Percentiles rank a stretch among this genome's conserved stretches.
Conservation (phyloP, 805 yeast genomes). For the Candida rishiriensis region DNA sequence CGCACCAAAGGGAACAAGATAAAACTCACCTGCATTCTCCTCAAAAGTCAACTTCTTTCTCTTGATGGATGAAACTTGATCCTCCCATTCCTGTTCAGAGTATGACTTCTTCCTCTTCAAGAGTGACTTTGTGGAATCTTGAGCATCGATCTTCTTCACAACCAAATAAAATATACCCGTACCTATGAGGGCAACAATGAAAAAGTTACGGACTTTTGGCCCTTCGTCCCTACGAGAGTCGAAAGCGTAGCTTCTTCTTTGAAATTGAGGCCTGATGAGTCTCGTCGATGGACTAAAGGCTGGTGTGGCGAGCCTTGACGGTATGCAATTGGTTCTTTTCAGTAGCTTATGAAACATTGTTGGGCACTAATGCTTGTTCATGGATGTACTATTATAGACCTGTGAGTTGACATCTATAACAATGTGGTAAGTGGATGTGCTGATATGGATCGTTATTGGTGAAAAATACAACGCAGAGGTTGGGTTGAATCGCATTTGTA, state of each 20-base stretch:
- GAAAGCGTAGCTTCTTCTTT: constrained; percentile 10
- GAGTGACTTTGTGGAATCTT: constrained; percentile 27
- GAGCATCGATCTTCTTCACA: constrained; percentile 27
- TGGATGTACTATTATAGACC: background rate
- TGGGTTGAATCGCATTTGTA: too few relatives aligned
- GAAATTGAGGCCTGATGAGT: background rate
- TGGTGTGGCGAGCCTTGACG: too few relatives aligned
- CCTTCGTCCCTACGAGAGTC: constrained; percentile 22
- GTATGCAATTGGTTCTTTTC: too few relatives aligned
- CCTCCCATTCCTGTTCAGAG: constrained; percentile 45
- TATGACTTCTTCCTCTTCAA: constrained; percentile 36
- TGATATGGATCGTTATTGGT: too few relatives aligned
- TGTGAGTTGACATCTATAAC: background rate
- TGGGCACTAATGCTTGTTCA: background rate
- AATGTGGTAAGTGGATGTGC: too few relatives aligned
- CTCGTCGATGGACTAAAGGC: too few relatives aligned
- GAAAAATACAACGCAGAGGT: too few relatives aligned
- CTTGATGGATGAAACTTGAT: constrained; percentile 32
- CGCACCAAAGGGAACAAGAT: constrained; percentile 26
- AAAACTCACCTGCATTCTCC: constrained; percentile 20
- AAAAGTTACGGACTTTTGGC: constrained; percentile 37
- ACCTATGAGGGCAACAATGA: constrained; percentile 41
- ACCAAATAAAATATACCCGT: constrained; percentile 35
- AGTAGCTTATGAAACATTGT: too few relatives aligned
- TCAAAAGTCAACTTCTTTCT: constrained; percentile 28